Percentiles rank a stretch among this genome's conserved stretches.
These are phyloP conservation scores for Ceratocystis papillata DNA, from an alignment of 2,329 filamentous ascomycete genomes.

Conservation along the genomic window DNA sequence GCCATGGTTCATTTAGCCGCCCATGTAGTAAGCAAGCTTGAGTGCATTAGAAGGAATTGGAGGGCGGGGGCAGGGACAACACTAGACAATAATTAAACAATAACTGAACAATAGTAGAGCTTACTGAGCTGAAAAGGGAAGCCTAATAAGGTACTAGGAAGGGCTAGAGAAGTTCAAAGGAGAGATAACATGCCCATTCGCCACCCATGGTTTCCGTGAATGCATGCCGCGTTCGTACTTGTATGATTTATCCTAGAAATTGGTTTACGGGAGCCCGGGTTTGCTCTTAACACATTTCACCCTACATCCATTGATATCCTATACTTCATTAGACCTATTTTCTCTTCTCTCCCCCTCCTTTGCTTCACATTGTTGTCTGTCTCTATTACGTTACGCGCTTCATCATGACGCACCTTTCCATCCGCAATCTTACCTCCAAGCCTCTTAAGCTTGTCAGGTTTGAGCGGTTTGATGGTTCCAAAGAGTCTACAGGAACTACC, in stretches of 20 bases:
- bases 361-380: background rate
- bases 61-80: background rate
- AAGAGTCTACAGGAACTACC: constrained; percentile 36
- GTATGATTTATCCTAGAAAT: background rate
- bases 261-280: background rate
- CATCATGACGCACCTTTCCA: constrained; percentile 47
- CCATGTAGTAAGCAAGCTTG: background rate
- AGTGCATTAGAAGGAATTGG: background rate
- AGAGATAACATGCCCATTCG: background rate
- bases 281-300: background rate
- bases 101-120: background rate
- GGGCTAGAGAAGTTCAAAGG: background rate
- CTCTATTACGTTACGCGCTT: background rate
- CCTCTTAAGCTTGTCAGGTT: constrained; percentile 61
- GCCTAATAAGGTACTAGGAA: background rate
- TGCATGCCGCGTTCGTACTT: background rate
- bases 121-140: constrained; percentile 5
- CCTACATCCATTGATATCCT: background rate
- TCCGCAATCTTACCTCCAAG: constrained; percentile 71
- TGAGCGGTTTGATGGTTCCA: constrained; percentile 56
- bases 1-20: background rate
- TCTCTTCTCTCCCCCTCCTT: background rate
- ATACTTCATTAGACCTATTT: background rate
- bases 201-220: background rate
- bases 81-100: background rate